phyloP scores from a whole-genome alignment of 345 rosid species.

The Gossypium sturtianum region DNA sequence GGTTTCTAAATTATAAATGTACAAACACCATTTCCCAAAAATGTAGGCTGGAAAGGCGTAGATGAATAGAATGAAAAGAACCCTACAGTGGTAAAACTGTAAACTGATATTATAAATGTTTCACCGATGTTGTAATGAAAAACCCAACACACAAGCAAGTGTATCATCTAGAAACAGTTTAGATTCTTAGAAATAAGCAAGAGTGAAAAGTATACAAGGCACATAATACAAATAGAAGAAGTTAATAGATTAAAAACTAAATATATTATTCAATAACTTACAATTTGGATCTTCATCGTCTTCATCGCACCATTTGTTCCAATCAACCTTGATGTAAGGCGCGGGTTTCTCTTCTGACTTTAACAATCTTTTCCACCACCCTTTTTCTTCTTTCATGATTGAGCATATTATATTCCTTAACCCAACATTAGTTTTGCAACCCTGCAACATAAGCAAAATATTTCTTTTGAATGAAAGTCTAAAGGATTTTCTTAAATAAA shows the following conservation, averaged over 20 bases:
- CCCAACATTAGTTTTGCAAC: conserved; percentile 71
- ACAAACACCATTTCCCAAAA: not conserved
- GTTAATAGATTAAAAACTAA: not conserved
- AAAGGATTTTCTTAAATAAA: not conserved
- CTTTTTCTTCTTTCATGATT: conserved; percentile 70
- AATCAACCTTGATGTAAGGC: conserved; percentile 95
- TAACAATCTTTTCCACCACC: conserved; percentile 91
- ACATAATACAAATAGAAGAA: not conserved
- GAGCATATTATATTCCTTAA: conserved; percentile 82
- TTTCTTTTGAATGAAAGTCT: not conserved
- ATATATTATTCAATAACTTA: conserved; percentile 32
- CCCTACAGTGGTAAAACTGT: not conserved
- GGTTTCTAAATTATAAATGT: not conserved
- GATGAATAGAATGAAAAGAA: not conserved
- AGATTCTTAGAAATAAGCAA: not conserved
- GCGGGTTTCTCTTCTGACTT: conserved; percentile 89
- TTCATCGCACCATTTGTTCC: conserved; percentile 99
- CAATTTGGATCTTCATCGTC: conserved; percentile 64
- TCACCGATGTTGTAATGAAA: not conserved
- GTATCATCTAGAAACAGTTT: not conserved
- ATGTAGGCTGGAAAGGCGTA: not conserved
- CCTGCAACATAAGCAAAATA: conserved; percentile 37
- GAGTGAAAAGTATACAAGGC: not conserved
- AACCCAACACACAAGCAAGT: not conserved
- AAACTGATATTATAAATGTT: not conserved